Evolutionary conservation across 805 yeast genomes (phyloP).

Genomic region (Candida easanensis): DNA sequence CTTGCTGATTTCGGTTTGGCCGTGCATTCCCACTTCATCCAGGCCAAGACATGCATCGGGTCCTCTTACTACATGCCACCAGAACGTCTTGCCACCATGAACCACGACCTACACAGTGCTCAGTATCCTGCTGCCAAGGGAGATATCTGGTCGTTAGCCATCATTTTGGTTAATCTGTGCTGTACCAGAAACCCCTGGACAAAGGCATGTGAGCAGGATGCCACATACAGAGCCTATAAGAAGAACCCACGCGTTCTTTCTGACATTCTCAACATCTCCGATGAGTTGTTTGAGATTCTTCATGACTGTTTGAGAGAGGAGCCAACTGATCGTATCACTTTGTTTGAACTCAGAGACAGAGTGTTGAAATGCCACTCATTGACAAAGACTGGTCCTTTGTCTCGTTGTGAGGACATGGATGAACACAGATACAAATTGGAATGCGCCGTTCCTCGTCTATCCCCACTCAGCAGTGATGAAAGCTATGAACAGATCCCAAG

Average conservation of each 20-base stretch:
- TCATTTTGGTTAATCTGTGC: slow-evolving; percentile 73
- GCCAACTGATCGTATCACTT: slow-evolving; percentile 32
- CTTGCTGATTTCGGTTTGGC: slow-evolving; percentile 92
- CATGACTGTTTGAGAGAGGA: slow-evolving; percentile 30
- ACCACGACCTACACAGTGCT: slow-evolving; percentile 25
- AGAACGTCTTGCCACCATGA: slow-evolving; percentile 53
- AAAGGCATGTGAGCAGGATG: slow-evolving; percentile 63
- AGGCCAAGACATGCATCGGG: slow-evolving; percentile 78
- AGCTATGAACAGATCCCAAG: slow-evolving; percentile 6
- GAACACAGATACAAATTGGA: not conserved
- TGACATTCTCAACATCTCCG: slow-evolving; percentile 71
- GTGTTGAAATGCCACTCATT: slow-evolving; percentile 19
- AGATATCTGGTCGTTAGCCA: slow-evolving; percentile 86
- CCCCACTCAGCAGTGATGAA: not conserved
- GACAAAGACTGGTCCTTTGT: slow-evolving; percentile 22
- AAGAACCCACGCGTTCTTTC: slow-evolving; percentile 52
- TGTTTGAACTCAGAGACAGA: slow-evolving; percentile 21
- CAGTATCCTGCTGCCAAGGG: slow-evolving; percentile 69
- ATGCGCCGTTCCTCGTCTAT: slow-evolving; percentile 12
- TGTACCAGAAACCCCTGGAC: slow-evolving; percentile 92
- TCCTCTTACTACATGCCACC: slow-evolving; percentile 93
- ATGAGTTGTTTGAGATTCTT: slow-evolving; percentile 54
- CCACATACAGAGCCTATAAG: slow-evolving; percentile 63
- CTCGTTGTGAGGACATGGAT: slow-evolving; percentile 14
- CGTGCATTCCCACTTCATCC: slow-evolving; percentile 52